phyloP scores from a whole-genome alignment of 176 grass and related monocot genomes.

The Carex kokanica region DNA sequence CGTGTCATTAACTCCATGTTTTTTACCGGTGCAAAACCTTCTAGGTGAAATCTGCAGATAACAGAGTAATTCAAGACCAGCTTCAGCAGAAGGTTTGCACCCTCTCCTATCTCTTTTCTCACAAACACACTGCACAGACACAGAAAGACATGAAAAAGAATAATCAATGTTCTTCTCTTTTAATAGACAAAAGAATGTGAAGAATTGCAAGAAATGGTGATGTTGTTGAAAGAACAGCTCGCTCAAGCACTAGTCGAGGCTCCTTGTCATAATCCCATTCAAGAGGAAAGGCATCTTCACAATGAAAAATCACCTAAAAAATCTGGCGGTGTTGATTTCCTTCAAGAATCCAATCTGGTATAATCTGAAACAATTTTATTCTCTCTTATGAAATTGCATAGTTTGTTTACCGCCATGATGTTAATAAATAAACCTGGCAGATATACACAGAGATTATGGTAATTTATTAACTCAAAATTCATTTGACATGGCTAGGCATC shows the following conservation, averaged over 20 bases:
- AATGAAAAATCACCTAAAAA: constrained; percentile 35
- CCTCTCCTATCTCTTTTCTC: neutral
- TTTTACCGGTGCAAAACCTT: constrained; percentile 31
- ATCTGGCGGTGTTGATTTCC: constrained; percentile 40
- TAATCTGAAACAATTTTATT: constrained; percentile 21
- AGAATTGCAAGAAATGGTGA: constrained; percentile 64
- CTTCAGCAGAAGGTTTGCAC: constrained; percentile 76
- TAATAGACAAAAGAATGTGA: constrained; percentile 70
- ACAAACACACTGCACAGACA: constrained; percentile 18
- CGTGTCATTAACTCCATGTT: neutral
- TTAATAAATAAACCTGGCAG: neutral
- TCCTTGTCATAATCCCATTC: constrained; percentile 33
- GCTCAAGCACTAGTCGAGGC: constrained; percentile 62
- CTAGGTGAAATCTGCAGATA: constrained; percentile 94
- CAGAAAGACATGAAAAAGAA: constrained; percentile 13
- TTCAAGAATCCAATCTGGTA: constrained; percentile 49
- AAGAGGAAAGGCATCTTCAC: constrained; percentile 35
- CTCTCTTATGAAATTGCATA: neutral
- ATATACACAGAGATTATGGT: neutral
- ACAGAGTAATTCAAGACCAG: constrained; percentile 96
- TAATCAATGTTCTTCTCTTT: constrained; percentile 27
- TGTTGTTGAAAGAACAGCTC: constrained; percentile 63
- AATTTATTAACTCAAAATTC: neutral
- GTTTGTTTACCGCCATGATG: constrained; percentile 18
- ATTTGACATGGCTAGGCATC: constrained; percentile 36